Evolutionary conservation across 2,329 filamentous ascomycete genomes (phyloP), one percentile per base, ranked within the genome.

Genomic region (Aspergillus sp.): DNA sequence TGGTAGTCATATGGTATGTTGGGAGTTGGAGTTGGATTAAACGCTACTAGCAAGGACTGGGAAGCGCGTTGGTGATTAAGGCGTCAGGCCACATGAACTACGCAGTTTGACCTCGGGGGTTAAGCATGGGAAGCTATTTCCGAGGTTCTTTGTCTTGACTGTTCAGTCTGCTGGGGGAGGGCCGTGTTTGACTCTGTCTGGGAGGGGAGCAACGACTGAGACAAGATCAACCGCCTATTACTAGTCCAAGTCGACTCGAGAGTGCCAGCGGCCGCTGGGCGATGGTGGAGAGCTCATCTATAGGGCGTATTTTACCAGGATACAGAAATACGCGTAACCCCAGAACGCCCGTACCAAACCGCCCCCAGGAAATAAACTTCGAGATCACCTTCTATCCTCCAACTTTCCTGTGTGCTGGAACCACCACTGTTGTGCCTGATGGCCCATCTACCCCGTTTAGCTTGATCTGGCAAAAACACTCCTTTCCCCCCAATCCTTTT

Each of bases 351-450:
- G n/a, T 41, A 60, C 38, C 51, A 15, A 41, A 55, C 41, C 11
- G 23, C 30, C 22, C 23, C 31, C 34, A 55, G 46, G 19, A 56
- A 48, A 31, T 49, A 56, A 49, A 56, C 54, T 56, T 57, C 45
- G n/a, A 50, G 55, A 50, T 51, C 54, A 23, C 17, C 31, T 41
- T 54, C 43, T 38, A 13, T 52, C 22, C 41, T 52, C 47, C 48
- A 54, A 61, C 41, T 57, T 61, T 61, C 59, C 59, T 54, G 51
- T 22, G 48, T 50, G 59, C 54, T 57, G 59, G 59, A 43, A 54
- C 51, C 34, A 46, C 15, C n/a, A 6, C 54, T 19, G 38, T 38
- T 43, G 23, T 34, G 41, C 28, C 34, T 55, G 53, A 45, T 46
- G 22, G 15, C 31, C 31, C 30, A 15, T 23, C n/a, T 46, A 28